Evolutionary conservation across 2,329 filamentous ascomycete species (phyloP), one percentile per base, ranked within the genome.

Genomic region (Teratosphaeriaceae sp.): DNA sequence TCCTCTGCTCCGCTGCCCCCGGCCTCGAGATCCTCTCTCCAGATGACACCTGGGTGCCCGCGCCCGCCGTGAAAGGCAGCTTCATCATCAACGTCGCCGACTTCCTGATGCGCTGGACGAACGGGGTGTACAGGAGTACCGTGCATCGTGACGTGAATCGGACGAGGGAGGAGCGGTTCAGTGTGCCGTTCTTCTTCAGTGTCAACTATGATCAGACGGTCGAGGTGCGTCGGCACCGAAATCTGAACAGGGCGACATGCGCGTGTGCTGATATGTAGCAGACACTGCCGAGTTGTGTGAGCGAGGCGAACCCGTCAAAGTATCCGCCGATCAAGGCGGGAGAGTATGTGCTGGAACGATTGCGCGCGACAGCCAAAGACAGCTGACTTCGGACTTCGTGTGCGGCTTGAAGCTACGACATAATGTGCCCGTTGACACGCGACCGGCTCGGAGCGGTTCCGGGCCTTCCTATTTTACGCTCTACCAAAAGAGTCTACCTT

Each of bases 21-120:
- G 57, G 55, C 2, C 40, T 60, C 18, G 56, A 60, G 48, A 59
- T 59, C 9, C 38, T 60, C 31, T 49, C 44, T 9, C 66, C 67
- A 49, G 61, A 66, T 33, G 61, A 62, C 5, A 50, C 42, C 0
- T 75, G 71, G 71, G 57, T 73, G 0, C 55, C 62, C 24, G 70
- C 69, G 0, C 65, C 71, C 37, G 70, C 69, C 0, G 56, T 70
- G 0, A 58, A 62, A 2, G 70, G 67, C 13, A 37, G 35, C n/a
- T 43, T 49, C 31, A 42, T 47, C 22, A 44, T 44, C 26, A 47
- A 73, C 47, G 67, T 74, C 21, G 71, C 69, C 0, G 71, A 74
- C 47, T 71, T 73, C 64, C 64, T 74, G 51, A 68, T 72, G 61
- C 52, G 66, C 24, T 70, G 66, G 66, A 71, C 68, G 11, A 68